These are phyloP conservation scores for Colletotrichum aenigma DNA, from an alignment of 2,329 filamentous ascomycete genomes.

Conservation along the genomic window DNA sequence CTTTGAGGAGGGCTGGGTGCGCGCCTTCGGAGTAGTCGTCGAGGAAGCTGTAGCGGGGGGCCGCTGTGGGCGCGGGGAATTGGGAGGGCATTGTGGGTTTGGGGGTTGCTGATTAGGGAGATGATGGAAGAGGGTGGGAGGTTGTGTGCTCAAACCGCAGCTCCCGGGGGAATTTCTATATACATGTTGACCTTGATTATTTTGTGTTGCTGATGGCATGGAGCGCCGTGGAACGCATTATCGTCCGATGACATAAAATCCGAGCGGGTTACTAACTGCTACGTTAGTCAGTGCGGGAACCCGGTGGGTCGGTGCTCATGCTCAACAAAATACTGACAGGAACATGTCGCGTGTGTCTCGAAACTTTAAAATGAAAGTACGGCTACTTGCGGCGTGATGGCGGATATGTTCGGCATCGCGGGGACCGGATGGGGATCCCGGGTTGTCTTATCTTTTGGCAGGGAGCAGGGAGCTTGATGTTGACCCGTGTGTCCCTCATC, in stretches of 20 bases:
- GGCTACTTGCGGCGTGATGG: neutral
- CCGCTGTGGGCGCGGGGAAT: neutral
- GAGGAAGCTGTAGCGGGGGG: conserved; percentile 45
- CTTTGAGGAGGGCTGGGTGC: conserved; percentile 52
- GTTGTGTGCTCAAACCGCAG: neutral
- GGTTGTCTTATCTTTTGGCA: neutral
- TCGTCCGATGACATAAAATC: neutral
- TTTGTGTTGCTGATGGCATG: neutral
- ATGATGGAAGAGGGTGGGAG: neutral
- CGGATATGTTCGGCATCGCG: conserved; percentile 2
- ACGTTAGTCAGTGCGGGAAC: conserved; percentile 17
- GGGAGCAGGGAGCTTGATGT: neutral
- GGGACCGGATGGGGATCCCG: neutral
- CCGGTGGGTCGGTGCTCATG: conserved; percentile 6
- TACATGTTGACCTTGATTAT: neutral
- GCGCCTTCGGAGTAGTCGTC: conserved; percentile 59
- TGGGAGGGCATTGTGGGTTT: neutral
- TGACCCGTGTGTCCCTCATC: neutral
- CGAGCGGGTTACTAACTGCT: conserved; percentile 12
- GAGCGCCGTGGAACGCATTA: neutral
- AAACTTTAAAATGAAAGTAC: neutral
- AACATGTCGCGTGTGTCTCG: neutral
- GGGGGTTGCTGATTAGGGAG: too few relatives aligned
- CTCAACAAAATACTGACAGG: conserved; percentile 4
- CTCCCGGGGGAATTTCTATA: neutral